Evolutionary conservation across 2,329 filamentous ascomycete genomes (phyloP).

Genomic region (Claviceps sp.): DNA sequence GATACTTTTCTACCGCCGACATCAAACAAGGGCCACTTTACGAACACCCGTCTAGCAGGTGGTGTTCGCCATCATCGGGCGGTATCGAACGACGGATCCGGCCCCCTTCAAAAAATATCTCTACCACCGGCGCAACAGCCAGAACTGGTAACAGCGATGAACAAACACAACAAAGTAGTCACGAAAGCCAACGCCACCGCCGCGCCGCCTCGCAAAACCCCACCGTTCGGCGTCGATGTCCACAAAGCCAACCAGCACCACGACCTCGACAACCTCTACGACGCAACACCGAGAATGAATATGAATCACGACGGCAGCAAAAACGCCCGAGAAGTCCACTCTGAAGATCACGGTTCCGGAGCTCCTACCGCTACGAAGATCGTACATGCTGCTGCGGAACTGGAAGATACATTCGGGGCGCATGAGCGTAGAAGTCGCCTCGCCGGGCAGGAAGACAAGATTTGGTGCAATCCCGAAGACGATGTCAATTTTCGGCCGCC

Average conservation of each 20-base stretch:
- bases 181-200: not conserved
- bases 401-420: slow-evolving; percentile 30
- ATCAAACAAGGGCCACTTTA: not conserved
- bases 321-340: not conserved
- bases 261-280: slow-evolving; percentile 21
- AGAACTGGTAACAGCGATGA: not conserved
- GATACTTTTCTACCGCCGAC: not conserved
- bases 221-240: not conserved
- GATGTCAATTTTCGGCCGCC: slow-evolving; percentile 27
- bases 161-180: not conserved
- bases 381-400: slow-evolving; percentile 15
- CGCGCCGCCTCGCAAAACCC: not conserved
- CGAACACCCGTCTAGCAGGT: not conserved
- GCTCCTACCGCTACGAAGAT: not conserved
- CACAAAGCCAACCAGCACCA: not conserved
- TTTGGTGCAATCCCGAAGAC: slow-evolving; percentile 26
- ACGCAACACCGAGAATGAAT: slow-evolving; percentile 16
- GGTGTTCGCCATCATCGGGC: not conserved
- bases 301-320: not conserved
- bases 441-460: slow-evolving; percentile 40
- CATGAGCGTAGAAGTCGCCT: slow-evolving; percentile 30
- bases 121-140: not conserved
- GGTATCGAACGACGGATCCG: not conserved
- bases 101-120: slow-evolving; percentile 1
- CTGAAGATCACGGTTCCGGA: not conserved